Conservation (phyloP, 352 stramenopile genomes). For the Phytophthora palmivora region DNA sequence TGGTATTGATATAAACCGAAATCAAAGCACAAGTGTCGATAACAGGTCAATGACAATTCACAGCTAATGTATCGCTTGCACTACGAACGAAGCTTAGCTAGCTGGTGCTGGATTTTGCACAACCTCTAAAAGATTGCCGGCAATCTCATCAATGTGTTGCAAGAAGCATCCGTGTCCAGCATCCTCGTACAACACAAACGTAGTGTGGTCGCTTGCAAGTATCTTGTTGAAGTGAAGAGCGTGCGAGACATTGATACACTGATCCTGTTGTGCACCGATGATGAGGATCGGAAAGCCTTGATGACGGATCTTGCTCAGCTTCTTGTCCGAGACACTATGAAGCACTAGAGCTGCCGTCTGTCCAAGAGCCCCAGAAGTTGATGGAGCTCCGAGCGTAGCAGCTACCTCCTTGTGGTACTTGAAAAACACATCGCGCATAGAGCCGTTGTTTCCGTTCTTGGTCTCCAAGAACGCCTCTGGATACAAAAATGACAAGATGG, state of each 20-base stretch:
- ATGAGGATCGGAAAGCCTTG: constrained; percentile 54
- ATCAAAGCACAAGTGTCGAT: too few relatives aligned
- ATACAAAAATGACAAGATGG: constrained; percentile 63
- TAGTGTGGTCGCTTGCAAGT: constrained; percentile 46
- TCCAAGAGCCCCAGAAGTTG: constrained; percentile 29
- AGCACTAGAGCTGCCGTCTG: constrained; percentile 40
- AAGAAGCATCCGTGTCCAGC: constrained; percentile 52
- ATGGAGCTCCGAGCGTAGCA: constrained; percentile 26
- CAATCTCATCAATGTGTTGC: constrained; percentile 54
- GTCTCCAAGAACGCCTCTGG: constrained; percentile 46
- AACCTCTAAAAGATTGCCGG: constrained; percentile 34
- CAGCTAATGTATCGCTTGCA: too few relatives aligned
- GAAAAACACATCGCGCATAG: constrained; percentile 51
- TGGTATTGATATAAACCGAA: too few relatives aligned
- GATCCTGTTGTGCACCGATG: constrained; percentile 42
- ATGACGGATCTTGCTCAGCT: constrained; percentile 47
- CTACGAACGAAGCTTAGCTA: constrained; percentile 6
- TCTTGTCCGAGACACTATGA: constrained; percentile 45
- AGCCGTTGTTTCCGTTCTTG: constrained; percentile 39
- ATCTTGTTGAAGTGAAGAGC: constrained; percentile 42
- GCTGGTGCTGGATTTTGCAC: constrained; percentile 11
- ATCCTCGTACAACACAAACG: constrained; percentile 49
- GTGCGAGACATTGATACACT: constrained; percentile 43
- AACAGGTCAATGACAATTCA: too few relatives aligned
- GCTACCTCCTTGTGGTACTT: constrained; percentile 49